These are phyloP conservation scores for Meredithiella fracta DNA, from an alignment of 2,329 filamentous ascomycete genomes.

Conservation along the genomic window DNA sequence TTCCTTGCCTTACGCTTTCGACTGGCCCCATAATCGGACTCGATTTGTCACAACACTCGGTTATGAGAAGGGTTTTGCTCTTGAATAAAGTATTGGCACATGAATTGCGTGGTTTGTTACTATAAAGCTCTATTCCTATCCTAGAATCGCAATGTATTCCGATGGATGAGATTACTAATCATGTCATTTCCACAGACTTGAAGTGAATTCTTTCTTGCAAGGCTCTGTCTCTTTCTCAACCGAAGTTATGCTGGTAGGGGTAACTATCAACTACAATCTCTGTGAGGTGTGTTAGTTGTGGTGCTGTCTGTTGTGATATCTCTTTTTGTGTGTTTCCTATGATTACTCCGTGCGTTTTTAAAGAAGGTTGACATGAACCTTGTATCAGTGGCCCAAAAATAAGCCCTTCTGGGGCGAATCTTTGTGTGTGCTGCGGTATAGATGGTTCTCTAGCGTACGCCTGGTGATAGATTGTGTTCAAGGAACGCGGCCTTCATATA, in stretches of 20 bases:
- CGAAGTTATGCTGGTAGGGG: neutral
- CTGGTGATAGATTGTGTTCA: neutral
- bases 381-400: conserved; percentile 4
- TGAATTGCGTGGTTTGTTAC: too few relatives aligned
- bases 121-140: too few relatives aligned
- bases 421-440: neutral
- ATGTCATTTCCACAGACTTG: too few relatives aligned
- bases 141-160: too few relatives aligned
- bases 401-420: conserved; percentile 14
- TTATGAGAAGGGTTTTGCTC: too few relatives aligned
- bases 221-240: too few relatives aligned
- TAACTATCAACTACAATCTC: neutral
- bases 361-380: neutral
- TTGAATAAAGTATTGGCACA: too few relatives aligned
- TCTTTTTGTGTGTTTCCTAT: neutral
- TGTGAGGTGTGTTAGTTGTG: neutral
- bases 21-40: too few relatives aligned
- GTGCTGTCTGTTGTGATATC: neutral
- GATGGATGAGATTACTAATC: too few relatives aligned
- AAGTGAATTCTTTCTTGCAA: too few relatives aligned
- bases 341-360: neutral
- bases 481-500: neutral
- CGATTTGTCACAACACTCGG: too few relatives aligned
- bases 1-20: too few relatives aligned
- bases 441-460: neutral